Percentiles rank a stretch among this genome's conserved stretches.
Conservation (phyloP, 768 basidiomycete species). For the Phlebiopsis gigantea region DNA sequence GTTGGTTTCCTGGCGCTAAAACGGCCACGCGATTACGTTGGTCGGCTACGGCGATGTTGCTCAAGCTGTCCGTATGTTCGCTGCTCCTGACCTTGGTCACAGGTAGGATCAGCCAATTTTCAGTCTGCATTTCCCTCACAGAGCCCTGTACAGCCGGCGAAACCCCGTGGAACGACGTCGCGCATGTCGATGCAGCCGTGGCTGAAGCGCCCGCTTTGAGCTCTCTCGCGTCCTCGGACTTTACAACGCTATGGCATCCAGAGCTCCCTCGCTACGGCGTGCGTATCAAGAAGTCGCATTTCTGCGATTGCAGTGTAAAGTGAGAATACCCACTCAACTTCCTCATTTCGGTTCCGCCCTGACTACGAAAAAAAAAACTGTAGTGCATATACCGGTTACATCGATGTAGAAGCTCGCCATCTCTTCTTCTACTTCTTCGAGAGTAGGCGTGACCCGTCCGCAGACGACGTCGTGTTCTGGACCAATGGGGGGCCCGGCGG, state of each 20-base stretch:
- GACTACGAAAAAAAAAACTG: background rate
- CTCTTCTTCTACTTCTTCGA: slow-evolving; percentile 42
- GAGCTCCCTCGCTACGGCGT: slow-evolving; percentile 46
- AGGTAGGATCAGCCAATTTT: too few species aligned
- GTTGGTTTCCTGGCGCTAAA: too few species aligned
- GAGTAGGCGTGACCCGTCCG: slow-evolving; percentile 29
- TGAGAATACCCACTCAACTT: slow-evolving; percentile 18
- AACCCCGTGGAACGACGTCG: too few species aligned
- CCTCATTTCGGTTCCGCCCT: background rate
- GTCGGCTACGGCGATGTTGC: too few species aligned
- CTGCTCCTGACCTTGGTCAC: too few species aligned
- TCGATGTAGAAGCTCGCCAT: slow-evolving; percentile 56
- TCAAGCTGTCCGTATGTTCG: too few species aligned
- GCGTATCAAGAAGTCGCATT: slow-evolving; percentile 51
- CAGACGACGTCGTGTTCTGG: slow-evolving; percentile 30
- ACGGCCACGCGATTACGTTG: too few species aligned
- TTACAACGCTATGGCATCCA: slow-evolving; percentile 30
- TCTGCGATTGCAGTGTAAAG: slow-evolving; percentile 59
- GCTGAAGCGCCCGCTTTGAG: background rate
- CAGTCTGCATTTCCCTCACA: too few species aligned
- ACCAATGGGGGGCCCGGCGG: slow-evolving; percentile 31
- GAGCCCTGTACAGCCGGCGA: too few species aligned
- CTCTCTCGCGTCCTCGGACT: slow-evolving; percentile 17
- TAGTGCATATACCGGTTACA: slow-evolving; percentile 67
- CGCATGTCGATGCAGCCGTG: background rate